Conservation (phyloP, 2,329 filamentous ascomycete genomes). For the Fusarium hostae region DNA sequence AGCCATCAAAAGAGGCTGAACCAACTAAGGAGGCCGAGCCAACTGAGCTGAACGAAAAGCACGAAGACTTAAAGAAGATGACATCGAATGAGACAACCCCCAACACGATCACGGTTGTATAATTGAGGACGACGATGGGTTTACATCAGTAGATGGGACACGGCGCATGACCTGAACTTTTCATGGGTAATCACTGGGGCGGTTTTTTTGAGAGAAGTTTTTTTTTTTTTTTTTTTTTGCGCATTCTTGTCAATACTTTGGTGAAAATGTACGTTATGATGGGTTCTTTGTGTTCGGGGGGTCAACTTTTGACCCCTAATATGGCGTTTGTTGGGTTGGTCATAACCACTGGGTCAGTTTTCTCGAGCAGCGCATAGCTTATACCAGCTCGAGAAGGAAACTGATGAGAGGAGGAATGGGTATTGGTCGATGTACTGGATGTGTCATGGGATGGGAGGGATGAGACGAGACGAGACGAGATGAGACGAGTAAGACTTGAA, state of each 20-base stretch:
- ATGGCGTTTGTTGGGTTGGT: conserved; percentile 41
- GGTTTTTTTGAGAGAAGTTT: conserved; percentile 37
- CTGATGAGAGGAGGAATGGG: conserved; percentile 24
- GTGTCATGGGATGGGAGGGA: conserved; percentile 25
- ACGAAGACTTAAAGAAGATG: conserved; percentile 37
- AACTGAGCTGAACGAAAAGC: conserved; percentile 39
- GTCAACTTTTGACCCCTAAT: conserved; percentile 4
- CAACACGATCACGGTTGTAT: conserved; percentile 43
- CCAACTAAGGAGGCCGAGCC: conserved; percentile 35
- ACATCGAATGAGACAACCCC: conserved; percentile 41
- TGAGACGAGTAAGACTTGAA: conserved; percentile 16
- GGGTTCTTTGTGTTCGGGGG: conserved; percentile 30
- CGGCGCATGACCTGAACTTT: conserved; percentile 37
- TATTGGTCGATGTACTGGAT: conserved; percentile 34
- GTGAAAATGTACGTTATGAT: conserved; percentile 41
- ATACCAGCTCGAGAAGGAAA: conserved; percentile 31
- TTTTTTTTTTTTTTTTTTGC: conserved; percentile 25
- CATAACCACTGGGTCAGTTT: conserved; percentile 33
- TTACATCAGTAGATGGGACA: conserved; percentile 38
- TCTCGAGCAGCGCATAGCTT: conserved; percentile 40
- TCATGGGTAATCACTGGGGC: conserved; percentile 30
- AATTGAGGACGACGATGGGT: conserved; percentile 38
- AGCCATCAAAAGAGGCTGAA: conserved; percentile 41
- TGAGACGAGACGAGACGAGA: not conserved
- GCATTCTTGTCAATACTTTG: conserved; percentile 45